Conservation (phyloP, 2,329 filamentous ascomycete species). For the Scedosporium aurantiacum region DNA sequence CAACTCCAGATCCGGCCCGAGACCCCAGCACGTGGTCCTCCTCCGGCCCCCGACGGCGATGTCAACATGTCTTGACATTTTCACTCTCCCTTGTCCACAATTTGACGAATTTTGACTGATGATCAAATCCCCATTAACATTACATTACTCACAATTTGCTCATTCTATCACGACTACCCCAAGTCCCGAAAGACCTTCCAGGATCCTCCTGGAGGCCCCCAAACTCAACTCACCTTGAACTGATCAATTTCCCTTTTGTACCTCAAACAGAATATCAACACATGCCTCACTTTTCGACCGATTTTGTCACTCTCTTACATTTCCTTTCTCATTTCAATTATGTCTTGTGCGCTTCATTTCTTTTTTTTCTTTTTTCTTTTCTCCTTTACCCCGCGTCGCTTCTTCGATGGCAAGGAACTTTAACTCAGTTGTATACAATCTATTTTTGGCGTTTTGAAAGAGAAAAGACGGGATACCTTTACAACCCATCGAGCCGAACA, state of each 20-base stretch:
- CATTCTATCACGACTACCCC: too few species aligned
- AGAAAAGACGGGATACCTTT: neutral
- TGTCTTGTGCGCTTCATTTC: neutral
- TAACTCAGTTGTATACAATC: neutral
- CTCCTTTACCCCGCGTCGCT: neutral
- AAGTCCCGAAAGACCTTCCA: too few species aligned
- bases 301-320: neutral
- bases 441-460: neutral
- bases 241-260: too few species aligned
- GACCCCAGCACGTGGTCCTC: conserved; percentile 12
- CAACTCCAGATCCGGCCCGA: conserved; percentile 4
- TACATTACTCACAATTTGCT: too few species aligned
- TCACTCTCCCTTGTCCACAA: neutral
- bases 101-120: neutral
- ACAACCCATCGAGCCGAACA: neutral
- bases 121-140: too few species aligned
- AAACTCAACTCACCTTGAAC: too few species aligned
- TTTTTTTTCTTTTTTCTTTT: neutral
- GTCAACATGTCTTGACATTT: conserved; percentile 16
- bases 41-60: conserved; percentile 17
- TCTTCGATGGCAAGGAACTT: neutral
- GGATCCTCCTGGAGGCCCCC: too few species aligned
- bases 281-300: neutral
- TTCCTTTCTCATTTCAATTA: neutral
- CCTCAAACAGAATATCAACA: too few species aligned